Evolutionary conservation across 2,329 filamentous ascomycete genomes (phyloP), one percentile per base, ranked within the genome.

Genomic region (Biscogniauxia sp.): DNA sequence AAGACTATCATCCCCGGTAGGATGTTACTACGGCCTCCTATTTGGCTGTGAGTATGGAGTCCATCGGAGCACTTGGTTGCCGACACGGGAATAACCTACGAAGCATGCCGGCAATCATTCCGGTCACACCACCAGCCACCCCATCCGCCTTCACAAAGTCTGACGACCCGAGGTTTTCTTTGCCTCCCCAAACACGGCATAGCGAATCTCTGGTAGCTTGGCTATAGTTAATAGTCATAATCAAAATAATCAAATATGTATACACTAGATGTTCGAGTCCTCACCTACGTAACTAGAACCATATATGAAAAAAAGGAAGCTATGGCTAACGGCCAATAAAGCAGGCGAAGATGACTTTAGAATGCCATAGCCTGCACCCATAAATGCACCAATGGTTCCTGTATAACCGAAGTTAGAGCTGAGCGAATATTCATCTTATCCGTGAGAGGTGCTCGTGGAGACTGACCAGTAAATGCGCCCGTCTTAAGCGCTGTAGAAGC

Each of bases 221-320:
- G 54, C 51, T 13, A 13, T 41, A 11, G 58, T 71, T 55, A 70
- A 60, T 19, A 32, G n/a, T n/a, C n/a, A n/a, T n/a, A n/a, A n/a
- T n/a, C n/a, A n/a, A n/a, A n/a, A 20, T 11, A 37, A 20, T 11
- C 32, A 3, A 26, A 51, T 20, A 61, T 41, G 37, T 20, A 19
- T 45, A 15, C 17, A 45, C 0, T 37, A 15, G 9, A 28, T 2
- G 23, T 11, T 50, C 56, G 26, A 26, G 20, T 17, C 51, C 85
- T 70, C 79, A 88, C 89, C 88, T 82, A 88, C 94, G 73, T 88
- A 97, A 17, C 86, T 90, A 53, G 84, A 86, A 41, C 92, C 92
- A 49, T 96, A 82, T 51, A 85, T 82, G 75, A 92, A 92, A 85
- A 91, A 97, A 77, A 96, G 92, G 50, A 91, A 79, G 19, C 91